These are phyloP conservation scores for Colletotrichum theobromicola DNA, from an alignment of 2,329 filamentous ascomycete species.

Conservation along the genomic window DNA sequence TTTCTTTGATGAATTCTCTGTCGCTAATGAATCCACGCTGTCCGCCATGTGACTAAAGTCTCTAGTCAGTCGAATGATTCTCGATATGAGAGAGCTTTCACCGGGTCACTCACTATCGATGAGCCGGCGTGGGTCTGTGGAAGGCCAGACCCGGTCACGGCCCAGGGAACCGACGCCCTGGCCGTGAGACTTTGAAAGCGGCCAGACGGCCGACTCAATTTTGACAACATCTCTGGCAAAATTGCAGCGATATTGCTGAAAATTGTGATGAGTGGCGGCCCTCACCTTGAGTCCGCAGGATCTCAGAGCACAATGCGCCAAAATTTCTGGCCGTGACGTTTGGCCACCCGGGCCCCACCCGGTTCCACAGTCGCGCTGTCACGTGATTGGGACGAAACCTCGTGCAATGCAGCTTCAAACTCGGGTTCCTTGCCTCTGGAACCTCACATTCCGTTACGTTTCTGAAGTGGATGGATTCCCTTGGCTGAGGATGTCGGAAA, in stretches of 20 bases:
- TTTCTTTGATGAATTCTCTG: too few relatives aligned
- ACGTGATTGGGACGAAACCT: background rate
- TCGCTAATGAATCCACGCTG: background rate
- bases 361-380: conserved; percentile 8
- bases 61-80: background rate
- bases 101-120: background rate
- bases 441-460: too few relatives aligned
- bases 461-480: too few relatives aligned
- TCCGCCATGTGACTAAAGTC: background rate
- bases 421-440: background rate
- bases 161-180: background rate
- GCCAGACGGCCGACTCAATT: conserved; percentile 32
- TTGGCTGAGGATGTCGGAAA: too few relatives aligned
- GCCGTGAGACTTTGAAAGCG: conserved; percentile 36
- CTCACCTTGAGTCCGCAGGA: background rate
- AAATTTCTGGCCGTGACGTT: conserved; percentile 18
- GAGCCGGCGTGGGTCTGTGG: background rate
- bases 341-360: background rate
- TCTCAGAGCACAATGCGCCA: background rate
- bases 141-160: background rate
- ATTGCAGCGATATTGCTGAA: background rate
- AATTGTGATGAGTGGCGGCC: background rate
- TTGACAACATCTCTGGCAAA: conserved; percentile 32
- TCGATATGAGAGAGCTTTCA: background rate
- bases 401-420: background rate